Conservation (phyloP, 441 rosid species). For the Geranium incanum region DNA sequence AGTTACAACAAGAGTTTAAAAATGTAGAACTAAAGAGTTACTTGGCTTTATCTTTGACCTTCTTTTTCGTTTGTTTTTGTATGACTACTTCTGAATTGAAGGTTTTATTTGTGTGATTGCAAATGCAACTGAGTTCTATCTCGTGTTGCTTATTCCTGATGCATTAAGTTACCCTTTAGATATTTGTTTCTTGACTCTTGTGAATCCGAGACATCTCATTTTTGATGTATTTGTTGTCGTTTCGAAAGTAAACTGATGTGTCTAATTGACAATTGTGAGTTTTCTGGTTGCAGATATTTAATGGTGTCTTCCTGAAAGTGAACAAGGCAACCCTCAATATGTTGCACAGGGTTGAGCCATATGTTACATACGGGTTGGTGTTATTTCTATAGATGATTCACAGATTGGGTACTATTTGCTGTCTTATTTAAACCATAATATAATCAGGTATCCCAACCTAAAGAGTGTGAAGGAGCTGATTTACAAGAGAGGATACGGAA, state of each 20-base stretch:
- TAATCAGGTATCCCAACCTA: slow-evolving; percentile 51
- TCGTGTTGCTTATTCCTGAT: no score
- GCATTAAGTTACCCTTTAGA: background rate
- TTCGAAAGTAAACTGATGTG: no score
- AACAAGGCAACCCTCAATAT: slow-evolving; percentile 71
- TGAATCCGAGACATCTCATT: no score
- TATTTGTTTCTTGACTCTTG: no score
- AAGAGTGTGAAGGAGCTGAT: slow-evolving; percentile 66
- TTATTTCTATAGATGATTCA: no score
- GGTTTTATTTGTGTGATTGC: background rate
- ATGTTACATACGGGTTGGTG: slow-evolving; percentile 65
- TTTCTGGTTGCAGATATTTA: slow-evolving; percentile 25
- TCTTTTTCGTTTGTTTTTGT: no score
- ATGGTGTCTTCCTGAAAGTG: slow-evolving; percentile 78
- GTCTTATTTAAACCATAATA: no score
- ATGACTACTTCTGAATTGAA: no score
- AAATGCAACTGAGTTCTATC: background rate
- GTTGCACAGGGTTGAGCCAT: slow-evolving; percentile 76
- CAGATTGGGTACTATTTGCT: no score
- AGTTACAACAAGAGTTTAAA: background rate
- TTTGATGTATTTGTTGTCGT: no score
- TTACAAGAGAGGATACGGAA: slow-evolving; percentile 72
- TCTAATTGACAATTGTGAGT: background rate
- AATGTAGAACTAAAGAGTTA: no score
- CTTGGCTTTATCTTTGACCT: no score